Evolutionary conservation across 2,329 filamentous ascomycete species (phyloP), one percentile per base, ranked within the genome.

Genomic region (Phyllachora maydis): DNA sequence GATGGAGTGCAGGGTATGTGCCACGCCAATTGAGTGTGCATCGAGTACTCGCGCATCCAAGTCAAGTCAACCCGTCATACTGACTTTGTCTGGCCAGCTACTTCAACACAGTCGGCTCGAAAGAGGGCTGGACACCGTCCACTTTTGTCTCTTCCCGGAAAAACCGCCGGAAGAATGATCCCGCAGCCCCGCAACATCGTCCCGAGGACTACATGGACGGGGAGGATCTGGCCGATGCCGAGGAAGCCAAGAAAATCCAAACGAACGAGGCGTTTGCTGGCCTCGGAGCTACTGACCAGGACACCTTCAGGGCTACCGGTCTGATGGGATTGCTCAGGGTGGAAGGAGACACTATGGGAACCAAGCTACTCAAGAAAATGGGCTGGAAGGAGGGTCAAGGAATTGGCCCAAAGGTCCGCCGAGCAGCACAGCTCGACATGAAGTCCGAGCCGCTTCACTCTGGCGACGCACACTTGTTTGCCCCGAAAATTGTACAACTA

Each of bases 161-260:
- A 18, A 79, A 78, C 38, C 75, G 82, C 26, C 68, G 62, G 32
- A 78, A 77, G 40, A 65, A 76, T 52, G 57, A 54, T 16, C 28
- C 55, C n/a, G 58, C 64, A 31, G 35, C 49, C 3, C 34, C 35
- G 6, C 48, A 60, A 32, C 69, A 76, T 40, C 67, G 71, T 22
- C 65, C 70, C 1, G 82, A 95, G 45, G 83, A 95, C 41, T 95
- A 83, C 37, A 98, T 98, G 88, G 88, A 98, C 38, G 85, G 92
- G 19, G 88, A 98, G 43, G 88, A 98, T 46, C 55, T 91, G 16
- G 77, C 75, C 5, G 82, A 92, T 42, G 76, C 73, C 0, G 79
- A 76, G 28, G 82, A 92, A 46, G 60, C 74, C 3, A 66, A 71
- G 37, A 64, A 64, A 30, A 50, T 93, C 16, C 65, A 85, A 36